Evolutionary conservation across 139 green algal genomes (phyloP).

Genomic region (Chlorella sp.): DNA sequence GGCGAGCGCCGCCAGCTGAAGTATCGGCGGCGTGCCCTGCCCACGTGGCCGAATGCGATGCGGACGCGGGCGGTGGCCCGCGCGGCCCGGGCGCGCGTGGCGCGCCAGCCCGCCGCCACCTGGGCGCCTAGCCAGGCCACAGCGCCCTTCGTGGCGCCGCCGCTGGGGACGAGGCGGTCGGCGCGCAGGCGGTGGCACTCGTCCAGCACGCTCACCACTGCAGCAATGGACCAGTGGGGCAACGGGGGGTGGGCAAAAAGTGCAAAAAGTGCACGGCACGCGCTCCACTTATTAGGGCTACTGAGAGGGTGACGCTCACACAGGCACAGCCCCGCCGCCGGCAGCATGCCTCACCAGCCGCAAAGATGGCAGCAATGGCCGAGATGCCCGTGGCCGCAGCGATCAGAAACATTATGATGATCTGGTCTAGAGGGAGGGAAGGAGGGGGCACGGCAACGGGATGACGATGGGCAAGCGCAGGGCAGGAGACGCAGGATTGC

Average conservation of each 20-base stretch:
- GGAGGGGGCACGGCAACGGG: too few relatives aligned
- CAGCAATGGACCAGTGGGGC: constrained; percentile 11
- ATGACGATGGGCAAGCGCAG: too few relatives aligned
- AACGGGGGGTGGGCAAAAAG: neutral
- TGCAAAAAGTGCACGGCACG: neutral
- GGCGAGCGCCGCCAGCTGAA: too few relatives aligned
- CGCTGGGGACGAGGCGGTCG: constrained; percentile 20
- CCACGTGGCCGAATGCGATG: neutral
- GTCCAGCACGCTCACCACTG: constrained; percentile 20
- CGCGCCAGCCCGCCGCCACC: neutral
- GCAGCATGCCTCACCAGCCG: neutral
- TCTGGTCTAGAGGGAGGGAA: too few relatives aligned
- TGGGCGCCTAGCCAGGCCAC: constrained; percentile 16
- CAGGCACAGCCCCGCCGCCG: neutral
- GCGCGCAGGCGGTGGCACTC: constrained; percentile 21
- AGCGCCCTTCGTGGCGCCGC: constrained; percentile 9
- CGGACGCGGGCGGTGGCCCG: neutral
- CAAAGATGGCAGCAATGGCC: constrained; percentile 14
- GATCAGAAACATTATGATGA: constrained; percentile 82
- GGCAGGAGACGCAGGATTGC: too few relatives aligned
- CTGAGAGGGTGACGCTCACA: neutral
- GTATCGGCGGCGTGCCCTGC: too few relatives aligned
- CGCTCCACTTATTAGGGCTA: neutral
- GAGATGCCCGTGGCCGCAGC: constrained; percentile 26
- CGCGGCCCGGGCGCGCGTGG: neutral